phyloP scores from a whole-genome alignment of 495 filamentous ascomycete species.

The Hypoxylon cercidicola region DNA sequence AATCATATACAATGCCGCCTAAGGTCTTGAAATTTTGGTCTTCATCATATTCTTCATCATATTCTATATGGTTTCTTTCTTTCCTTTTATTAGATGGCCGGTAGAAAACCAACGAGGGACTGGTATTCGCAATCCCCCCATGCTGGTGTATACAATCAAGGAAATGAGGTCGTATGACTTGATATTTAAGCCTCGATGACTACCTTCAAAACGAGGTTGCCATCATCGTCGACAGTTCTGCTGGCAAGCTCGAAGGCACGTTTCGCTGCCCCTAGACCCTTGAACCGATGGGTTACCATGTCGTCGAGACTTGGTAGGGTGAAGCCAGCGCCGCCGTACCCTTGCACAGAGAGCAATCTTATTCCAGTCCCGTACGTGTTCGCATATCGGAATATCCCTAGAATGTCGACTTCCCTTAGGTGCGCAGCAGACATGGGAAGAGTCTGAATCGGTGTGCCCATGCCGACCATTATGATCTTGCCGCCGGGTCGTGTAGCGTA shows the following conservation, averaged over 20 bases:
- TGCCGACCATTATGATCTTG: constrained; percentile 87
- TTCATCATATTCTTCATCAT: constrained; percentile 26
- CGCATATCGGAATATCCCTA: constrained; percentile 92
- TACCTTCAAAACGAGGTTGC: constrained; percentile 85
- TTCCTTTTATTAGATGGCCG: no score
- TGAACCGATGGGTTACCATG: constrained; percentile 81
- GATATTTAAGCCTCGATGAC: constrained; percentile 69
- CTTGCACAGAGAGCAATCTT: constrained; percentile 67
- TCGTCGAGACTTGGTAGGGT: constrained; percentile 70
- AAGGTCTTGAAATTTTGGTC: constrained; percentile 18
- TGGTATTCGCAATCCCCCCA: constrained; percentile 14
- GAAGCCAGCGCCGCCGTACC: constrained; percentile 60
- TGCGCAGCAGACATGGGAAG: constrained; percentile 86
- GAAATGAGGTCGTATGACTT: background rate
- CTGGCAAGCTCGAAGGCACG: constrained; percentile 85
- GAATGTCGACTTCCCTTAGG: constrained; percentile 86
- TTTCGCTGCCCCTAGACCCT: constrained; percentile 70
- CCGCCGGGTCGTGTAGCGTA: constrained; percentile 84
- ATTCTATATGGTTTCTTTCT: constrained; percentile 17
- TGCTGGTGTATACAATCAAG: background rate
- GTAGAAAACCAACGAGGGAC: constrained; percentile 10
- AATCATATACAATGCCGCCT: constrained; percentile 24
- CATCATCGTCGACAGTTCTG: constrained; percentile 77
- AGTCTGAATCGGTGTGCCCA: constrained; percentile 92
- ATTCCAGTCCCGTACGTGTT: constrained; percentile 89